Base-by-base conservation (phyloP, 2,329 filamentous ascomycete genomes). In the Beauveria pseudobassiana region DNA sequence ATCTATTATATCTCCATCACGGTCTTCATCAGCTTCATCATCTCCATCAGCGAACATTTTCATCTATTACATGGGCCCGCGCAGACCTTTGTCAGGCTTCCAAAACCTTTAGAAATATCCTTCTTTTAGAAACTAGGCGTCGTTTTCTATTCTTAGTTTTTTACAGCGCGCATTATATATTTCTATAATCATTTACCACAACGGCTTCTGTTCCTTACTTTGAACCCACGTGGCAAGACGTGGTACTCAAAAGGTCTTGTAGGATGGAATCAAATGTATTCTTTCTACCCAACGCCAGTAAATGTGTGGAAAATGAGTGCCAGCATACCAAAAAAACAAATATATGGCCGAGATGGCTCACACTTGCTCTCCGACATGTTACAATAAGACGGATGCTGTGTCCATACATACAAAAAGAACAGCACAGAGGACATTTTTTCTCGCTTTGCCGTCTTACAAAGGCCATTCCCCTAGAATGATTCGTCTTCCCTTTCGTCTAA, bases 201-300 rank as follows among this genome's bases (percentile, higher is more conserved):
- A 38, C 5, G 34, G 12, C 14, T 3, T 38, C 2, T 38, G 2
- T 38, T 38, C 34, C 34, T 38, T 38, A 6, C 34, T 14, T 38
- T 38, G 12, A 38, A 38, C 5, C 12, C 14, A 38, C 6, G 16
- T 38, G 34, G 6, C 34, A 16, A 16, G 34, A 16, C 12, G 34
- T 38, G 34, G 34, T 14, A 38, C 12, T 34, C 5, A 16, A 38
- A 38, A 16, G 12, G 34, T 14, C 34, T 38, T 38, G 34, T 26
- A 26, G 4, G 51, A 40, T 55, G 22, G 43, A 30, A 24, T 30
- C 24, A 52, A 43, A 59, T 43, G 24, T 48, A 34, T 54, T 61
- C 43, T 55, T 55, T 55, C 42, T 48, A 48, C 28, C 51, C 59
- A 61, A 61, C 59, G 59, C 59, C 59, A 34, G 59, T 53, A 55